Conservation (phyloP, 108 stramenopile species). For the Seminavis robusta region DNA sequence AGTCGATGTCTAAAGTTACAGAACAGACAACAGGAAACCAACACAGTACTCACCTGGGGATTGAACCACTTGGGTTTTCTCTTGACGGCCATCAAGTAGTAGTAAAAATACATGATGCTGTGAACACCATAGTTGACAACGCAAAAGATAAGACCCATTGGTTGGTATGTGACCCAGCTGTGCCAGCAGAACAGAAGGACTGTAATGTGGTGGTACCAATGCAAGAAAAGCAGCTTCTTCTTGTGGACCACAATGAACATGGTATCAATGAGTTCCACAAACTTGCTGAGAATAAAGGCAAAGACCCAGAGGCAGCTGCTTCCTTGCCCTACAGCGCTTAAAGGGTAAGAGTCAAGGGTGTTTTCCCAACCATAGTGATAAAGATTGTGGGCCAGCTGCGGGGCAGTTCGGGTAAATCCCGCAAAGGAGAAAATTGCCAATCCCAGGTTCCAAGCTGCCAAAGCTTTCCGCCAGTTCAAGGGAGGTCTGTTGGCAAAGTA, state of each 20-base stretch:
- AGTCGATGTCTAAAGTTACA: no score
- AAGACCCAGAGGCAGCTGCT: conserved; percentile 90
- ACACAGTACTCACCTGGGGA: no score
- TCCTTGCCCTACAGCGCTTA: conserved; percentile 63
- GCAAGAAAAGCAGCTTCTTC: conserved; percentile 93
- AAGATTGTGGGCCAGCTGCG: conserved; percentile 84
- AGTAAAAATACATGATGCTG: conserved; percentile 98
- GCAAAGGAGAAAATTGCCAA: conserved; percentile 84
- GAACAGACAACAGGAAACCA: no score
- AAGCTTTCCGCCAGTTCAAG: conserved; percentile 55
- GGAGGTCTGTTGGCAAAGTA: conserved; percentile 41
- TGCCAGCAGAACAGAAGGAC: conserved; percentile 98
- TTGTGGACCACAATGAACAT: conserved; percentile 97
- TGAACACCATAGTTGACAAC: conserved; percentile 99
- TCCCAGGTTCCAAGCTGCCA: conserved; percentile 86
- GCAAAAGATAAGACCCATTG: conserved; percentile 93
- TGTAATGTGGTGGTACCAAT: conserved; percentile 99
- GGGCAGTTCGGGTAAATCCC: conserved; percentile 86
- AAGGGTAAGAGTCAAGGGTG: conserved; percentile 76
- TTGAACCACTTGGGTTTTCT: conserved; percentile 80
- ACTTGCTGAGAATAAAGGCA: conserved; percentile 91
- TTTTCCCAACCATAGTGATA: conserved; percentile 41
- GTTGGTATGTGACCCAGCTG: conserved; percentile 85
- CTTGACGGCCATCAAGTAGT: conserved; percentile 91
- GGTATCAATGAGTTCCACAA: conserved; percentile 96